A percentile compares a stretch with the other conserved stretches of the same genome.
Conservation (phyloP, 2,329 filamentous ascomycete genomes). For the Periglandula ipomoeae region DNA sequence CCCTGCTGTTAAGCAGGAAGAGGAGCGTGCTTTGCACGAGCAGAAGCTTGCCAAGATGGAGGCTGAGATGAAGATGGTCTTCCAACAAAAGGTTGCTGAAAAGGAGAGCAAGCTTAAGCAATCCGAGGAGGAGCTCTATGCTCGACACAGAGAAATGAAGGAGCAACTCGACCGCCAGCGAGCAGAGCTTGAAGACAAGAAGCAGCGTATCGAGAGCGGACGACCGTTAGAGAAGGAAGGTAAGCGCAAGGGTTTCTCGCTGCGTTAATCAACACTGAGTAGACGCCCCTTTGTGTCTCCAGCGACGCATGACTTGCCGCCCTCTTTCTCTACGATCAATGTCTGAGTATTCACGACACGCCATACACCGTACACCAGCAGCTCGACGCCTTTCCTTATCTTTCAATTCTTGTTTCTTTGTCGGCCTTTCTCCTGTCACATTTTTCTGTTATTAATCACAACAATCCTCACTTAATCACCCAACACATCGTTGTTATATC, state of each 20-base stretch:
- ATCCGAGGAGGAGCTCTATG: slow-evolving; percentile 97
- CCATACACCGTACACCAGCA: slow-evolving; percentile 50
- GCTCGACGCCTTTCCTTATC: slow-evolving; percentile 44
- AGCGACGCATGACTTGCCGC: slow-evolving; percentile 6
- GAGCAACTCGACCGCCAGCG: slow-evolving; percentile 96
- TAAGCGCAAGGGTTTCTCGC: slow-evolving; percentile 99
- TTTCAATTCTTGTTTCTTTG: slow-evolving; percentile 34
- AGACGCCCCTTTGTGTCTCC: background rate
- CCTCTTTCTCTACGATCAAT: slow-evolving; percentile 37
- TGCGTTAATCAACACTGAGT: slow-evolving; percentile 59
- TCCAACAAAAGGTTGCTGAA: slow-evolving; percentile 99
- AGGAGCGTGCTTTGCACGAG: slow-evolving; percentile 95
- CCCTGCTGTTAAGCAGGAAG: slow-evolving; percentile 98
- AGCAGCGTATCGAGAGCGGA: slow-evolving; percentile 86
- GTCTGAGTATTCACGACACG: slow-evolving; percentile 49
- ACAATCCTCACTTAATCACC: slow-evolving; percentile 27
- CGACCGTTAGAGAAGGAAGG: slow-evolving; percentile 94
- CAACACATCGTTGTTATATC: slow-evolving; percentile 23
- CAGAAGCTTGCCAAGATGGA: slow-evolving; percentile 99
- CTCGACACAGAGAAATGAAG: slow-evolving; percentile 99
- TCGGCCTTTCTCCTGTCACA: slow-evolving; percentile 19
- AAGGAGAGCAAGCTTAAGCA: slow-evolving; percentile 99
- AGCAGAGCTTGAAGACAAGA: slow-evolving; percentile 96
- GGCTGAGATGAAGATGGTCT: slow-evolving; percentile 99
- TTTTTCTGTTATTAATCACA: slow-evolving; percentile 29